Percentiles rank a stretch among this genome's conserved stretches.
These are phyloP conservation scores for Aspergillus latus DNA, from an alignment of 2,329 filamentous ascomycete species.

Conservation along the genomic window DNA sequence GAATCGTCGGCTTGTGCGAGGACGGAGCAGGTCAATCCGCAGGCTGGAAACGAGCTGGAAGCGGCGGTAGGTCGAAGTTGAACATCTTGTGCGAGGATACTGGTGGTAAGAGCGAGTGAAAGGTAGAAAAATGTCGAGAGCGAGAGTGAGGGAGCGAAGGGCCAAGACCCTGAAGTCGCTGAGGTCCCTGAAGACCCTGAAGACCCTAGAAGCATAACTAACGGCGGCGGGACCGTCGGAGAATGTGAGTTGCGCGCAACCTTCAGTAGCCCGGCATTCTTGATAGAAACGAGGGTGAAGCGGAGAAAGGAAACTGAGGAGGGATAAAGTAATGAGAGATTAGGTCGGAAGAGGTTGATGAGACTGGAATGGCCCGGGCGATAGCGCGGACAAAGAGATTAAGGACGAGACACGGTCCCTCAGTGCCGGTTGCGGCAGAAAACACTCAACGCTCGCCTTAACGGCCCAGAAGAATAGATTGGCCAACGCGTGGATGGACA, in stretches of 20 bases:
- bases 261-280: conserved; percentile 20
- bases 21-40: conserved; percentile 58
- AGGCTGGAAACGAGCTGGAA: conserved; percentile 58
- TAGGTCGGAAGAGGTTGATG: neutral
- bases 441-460: neutral
- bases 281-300: conserved; percentile 5
- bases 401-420: neutral
- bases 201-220: conserved; percentile 11
- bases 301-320: neutral
- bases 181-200: neutral
- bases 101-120: conserved; percentile 22
- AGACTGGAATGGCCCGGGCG: neutral
- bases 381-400: neutral
- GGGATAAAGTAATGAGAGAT: conserved; percentile 12
- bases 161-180: conserved; percentile 11
- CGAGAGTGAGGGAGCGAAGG: conserved; percentile 8
- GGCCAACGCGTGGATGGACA: neutral
- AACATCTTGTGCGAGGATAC: conserved; percentile 23
- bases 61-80: conserved; percentile 38
- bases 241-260: conserved; percentile 8
- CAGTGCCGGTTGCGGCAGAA: conserved; percentile 1
- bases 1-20: conserved; percentile 70
- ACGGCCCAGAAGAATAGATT: neutral
- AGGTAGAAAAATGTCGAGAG: conserved; percentile 15
- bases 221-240: conserved; percentile 17